phyloP scores from a whole-genome alignment of 2,329 filamentous ascomycete species.

The Aspergillus quadricinctus region DNA sequence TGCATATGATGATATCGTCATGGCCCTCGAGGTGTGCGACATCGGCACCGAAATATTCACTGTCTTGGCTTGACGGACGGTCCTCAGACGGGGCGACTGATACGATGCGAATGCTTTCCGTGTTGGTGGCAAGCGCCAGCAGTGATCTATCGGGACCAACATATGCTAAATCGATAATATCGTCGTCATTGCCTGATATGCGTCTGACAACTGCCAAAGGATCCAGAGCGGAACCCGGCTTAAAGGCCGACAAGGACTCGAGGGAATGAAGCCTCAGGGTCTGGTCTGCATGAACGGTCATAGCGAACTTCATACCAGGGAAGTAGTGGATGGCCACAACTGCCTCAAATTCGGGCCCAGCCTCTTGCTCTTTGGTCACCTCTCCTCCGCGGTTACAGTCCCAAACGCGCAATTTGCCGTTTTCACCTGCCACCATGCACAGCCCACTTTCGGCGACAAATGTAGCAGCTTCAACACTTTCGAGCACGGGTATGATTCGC shows the following conservation, averaged over 20 bases:
- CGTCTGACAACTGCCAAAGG: conserved; percentile 63
- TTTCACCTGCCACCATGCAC: conserved; percentile 80
- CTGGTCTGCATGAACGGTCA: conserved; percentile 85
- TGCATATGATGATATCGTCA: conserved; percentile 89
- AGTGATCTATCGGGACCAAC: conserved; percentile 74
- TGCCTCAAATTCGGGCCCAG: conserved; percentile 56
- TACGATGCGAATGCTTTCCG: conserved; percentile 85
- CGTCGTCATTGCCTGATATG: conserved; percentile 94
- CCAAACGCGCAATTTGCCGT: conserved; percentile 80
- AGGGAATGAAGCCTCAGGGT: conserved; percentile 71
- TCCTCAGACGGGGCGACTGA: conserved; percentile 52
- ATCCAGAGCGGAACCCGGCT: conserved; percentile 46
- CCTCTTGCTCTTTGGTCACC: conserved; percentile 68
- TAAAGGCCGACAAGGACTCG: conserved; percentile 31
- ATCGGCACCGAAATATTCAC: conserved; percentile 81
- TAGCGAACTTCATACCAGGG: conserved; percentile 61
- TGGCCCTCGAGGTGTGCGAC: conserved; percentile 82
- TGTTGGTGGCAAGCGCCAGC: conserved; percentile 88
- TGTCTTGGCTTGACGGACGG: conserved; percentile 26
- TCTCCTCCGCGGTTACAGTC: conserved; percentile 71
- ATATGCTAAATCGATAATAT: conserved; percentile 92
- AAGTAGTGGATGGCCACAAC: conserved; percentile 70
- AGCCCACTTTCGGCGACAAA: conserved; percentile 69
- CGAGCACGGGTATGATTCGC: conserved; percentile 76
- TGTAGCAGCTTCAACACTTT: conserved; percentile 77